Percentiles rank a stretch among this genome's conserved stretches.
Conservation (phyloP, 106 monocot genomes). For the Dioscorea dumetorum region DNA sequence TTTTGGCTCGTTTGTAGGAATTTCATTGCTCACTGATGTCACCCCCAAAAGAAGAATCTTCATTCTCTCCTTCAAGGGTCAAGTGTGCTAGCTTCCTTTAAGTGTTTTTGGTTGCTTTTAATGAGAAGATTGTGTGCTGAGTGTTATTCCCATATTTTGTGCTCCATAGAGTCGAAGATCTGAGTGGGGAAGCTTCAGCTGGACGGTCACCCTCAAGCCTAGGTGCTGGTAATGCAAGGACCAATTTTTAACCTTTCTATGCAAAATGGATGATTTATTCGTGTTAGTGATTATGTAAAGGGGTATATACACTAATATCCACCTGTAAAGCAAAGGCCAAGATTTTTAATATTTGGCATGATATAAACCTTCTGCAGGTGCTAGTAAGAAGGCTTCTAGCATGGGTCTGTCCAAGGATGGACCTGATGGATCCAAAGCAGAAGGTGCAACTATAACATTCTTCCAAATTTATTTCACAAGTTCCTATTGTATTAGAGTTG, state of each 20-base stretch:
- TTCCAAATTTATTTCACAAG: too few species aligned
- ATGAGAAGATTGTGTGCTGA: not conserved
- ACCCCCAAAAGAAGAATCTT: constrained; percentile 75
- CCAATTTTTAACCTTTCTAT: not conserved
- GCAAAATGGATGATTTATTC: not conserved
- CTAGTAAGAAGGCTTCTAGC: constrained; percentile 71
- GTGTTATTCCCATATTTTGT: constrained; percentile 11
- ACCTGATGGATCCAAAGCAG: constrained; percentile 47
- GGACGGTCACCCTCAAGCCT: constrained; percentile 61
- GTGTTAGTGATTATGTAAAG: not conserved
- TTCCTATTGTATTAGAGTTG: too few species aligned
- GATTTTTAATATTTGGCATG: too few species aligned
- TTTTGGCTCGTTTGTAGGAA: constrained; percentile 34
- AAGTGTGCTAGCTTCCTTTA: constrained; percentile 45
- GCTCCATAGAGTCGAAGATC: constrained; percentile 64
- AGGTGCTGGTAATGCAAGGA: constrained; percentile 38
- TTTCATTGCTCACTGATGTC: constrained; percentile 51
- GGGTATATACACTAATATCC: not conserved
- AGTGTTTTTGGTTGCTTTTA: constrained; percentile 2
- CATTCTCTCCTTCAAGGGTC: constrained; percentile 90
- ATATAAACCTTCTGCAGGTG: constrained; percentile 28
- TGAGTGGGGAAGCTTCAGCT: constrained; percentile 46
- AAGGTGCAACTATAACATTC: constrained; percentile 23
- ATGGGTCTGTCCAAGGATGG: constrained; percentile 54
- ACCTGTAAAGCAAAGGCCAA: too few species aligned